phyloP scores from a whole-genome alignment of 768 basidiomycete genomes.

The Sporobolomyces roseus region DNA sequence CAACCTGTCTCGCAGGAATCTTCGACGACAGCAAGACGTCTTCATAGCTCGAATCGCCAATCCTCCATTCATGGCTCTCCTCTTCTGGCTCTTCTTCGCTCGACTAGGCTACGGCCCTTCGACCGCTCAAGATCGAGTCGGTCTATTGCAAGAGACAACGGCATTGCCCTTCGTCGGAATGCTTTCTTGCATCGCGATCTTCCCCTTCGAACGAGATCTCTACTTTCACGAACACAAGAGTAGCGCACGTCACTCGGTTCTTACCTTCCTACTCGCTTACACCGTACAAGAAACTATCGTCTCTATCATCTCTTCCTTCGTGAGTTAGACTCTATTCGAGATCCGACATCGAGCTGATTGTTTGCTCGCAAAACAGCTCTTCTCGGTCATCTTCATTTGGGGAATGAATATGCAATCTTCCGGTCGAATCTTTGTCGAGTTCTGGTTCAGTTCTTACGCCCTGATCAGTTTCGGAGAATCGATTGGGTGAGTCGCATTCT shows the following conservation, averaged over 20 bases:
- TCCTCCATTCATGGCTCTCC: conserved; percentile 36
- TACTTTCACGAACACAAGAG: conserved; percentile 52
- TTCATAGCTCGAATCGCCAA: conserved; percentile 41
- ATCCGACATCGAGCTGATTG: neutral
- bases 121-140: conserved; percentile 38
- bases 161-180: conserved; percentile 43
- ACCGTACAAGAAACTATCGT: conserved; percentile 49
- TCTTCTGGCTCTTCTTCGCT: conserved; percentile 44
- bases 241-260: conserved; percentile 50
- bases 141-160: conserved; percentile 41
- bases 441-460: conserved; percentile 48
- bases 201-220: conserved; percentile 52
- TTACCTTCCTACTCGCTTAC: conserved; percentile 51
- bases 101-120: conserved; percentile 31
- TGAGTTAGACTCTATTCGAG: conserved; percentile 5
- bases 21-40: conserved; percentile 42
- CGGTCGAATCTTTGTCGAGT: conserved; percentile 50
- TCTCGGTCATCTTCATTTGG: conserved; percentile 47
- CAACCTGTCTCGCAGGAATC: conserved; percentile 14
- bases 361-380: conserved; percentile 34
- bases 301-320: conserved; percentile 48
- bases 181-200: conserved; percentile 51
- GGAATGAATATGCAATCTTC: conserved; percentile 49
- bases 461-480: conserved; percentile 49
- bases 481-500: no score